phyloP scores from a whole-genome alignment of 208 protist species.

The Crithidia expoeki region DNA sequence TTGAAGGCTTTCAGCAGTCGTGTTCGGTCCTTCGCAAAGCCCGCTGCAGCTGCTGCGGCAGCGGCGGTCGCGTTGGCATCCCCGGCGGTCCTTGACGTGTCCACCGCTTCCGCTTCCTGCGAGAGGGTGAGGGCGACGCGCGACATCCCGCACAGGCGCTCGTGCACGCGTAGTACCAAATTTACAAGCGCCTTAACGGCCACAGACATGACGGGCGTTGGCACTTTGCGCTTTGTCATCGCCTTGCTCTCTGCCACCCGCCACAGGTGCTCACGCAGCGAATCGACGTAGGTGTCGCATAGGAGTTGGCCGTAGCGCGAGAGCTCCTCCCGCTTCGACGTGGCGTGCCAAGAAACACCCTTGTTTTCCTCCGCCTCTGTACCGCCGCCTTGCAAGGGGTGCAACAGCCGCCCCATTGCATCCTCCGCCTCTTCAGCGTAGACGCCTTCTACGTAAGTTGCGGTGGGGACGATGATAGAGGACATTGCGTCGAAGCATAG shows the following conservation, averaged over 20 bases:
- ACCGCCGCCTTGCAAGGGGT: slow-evolving; percentile 3
- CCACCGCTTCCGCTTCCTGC: slow-evolving; percentile 17
- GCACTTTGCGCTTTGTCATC: slow-evolving; percentile 19
- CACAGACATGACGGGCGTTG: slow-evolving; percentile 52
- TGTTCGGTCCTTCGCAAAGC: slow-evolving; percentile 17
- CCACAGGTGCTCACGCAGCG: slow-evolving; percentile 48
- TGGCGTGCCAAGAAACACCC: slow-evolving; percentile 11
- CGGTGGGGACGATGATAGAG: slow-evolving; percentile 53
- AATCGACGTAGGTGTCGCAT: slow-evolving; percentile 80
- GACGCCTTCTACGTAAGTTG: slow-evolving; percentile 15
- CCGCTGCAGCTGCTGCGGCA: background rate
- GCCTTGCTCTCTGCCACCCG: slow-evolving; percentile 9
- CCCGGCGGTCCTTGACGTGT: background rate
- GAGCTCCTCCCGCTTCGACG: slow-evolving; percentile 42
- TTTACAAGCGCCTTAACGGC: slow-evolving; percentile 52
- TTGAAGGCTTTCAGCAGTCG: slow-evolving; percentile 56
- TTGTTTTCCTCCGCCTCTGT: slow-evolving; percentile 3
- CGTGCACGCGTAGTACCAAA: slow-evolving; percentile 59
- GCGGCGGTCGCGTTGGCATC: background rate
- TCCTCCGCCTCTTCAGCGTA: slow-evolving; percentile 12
- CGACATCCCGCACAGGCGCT: slow-evolving; percentile 61
- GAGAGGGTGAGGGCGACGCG: slow-evolving; percentile 41
- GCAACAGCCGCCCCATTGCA: slow-evolving; percentile 7
- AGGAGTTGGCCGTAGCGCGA: slow-evolving; percentile 68
- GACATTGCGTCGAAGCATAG: slow-evolving; percentile 68